These are phyloP conservation scores for Coelastrella sp. DNA, from an alignment of 139 green algal genomes.

Conservation along the genomic window DNA sequence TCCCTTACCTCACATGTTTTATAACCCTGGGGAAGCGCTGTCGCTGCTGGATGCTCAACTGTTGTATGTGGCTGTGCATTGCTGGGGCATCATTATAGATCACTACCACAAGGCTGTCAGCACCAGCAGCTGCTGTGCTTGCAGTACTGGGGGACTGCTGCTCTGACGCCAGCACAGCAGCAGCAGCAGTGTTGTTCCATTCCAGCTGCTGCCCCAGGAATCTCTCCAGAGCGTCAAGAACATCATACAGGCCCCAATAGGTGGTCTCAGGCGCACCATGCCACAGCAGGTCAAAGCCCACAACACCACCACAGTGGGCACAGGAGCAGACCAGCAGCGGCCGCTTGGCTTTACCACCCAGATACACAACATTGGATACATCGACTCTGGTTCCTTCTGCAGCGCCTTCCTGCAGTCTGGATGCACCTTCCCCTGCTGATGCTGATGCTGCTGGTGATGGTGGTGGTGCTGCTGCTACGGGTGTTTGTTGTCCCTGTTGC, in stretches of 20 bases:
- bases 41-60: not conserved
- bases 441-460: not conserved
- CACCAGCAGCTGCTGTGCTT: not conserved
- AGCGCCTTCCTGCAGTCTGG: no score
- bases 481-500: no score
- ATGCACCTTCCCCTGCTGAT: not conserved
- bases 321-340: not conserved
- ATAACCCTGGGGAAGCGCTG: not conserved
- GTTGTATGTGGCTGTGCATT: not conserved
- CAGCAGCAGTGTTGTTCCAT: not conserved
- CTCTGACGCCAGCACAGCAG: no score
- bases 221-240: not conserved
- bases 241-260: not conserved
- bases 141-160: no score
- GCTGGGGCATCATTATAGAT: not conserved
- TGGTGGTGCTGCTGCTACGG: not conserved
- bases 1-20: not conserved
- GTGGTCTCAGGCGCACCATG: not conserved
- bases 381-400: no score
- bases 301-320: not conserved
- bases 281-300: constrained; percentile 5
- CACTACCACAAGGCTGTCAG: not conserved
- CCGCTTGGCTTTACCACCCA: not conserved
- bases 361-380: not conserved
- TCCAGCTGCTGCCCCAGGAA: not conserved